phyloP scores from a whole-genome alignment of 2,329 filamentous ascomycete genomes.

The Diplodia intermedia region DNA sequence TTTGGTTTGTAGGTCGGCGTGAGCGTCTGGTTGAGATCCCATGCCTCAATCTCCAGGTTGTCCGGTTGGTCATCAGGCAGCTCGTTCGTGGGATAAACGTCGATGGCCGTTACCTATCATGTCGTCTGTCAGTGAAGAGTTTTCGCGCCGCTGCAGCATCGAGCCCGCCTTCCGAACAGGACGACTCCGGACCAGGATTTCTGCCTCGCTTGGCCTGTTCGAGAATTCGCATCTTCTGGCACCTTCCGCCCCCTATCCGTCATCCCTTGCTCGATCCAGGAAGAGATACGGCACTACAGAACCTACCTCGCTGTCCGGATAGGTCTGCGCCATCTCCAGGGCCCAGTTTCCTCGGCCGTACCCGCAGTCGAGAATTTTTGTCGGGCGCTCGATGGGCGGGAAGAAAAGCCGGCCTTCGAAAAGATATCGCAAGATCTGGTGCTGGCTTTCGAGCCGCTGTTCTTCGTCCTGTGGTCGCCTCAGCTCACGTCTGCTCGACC shows the following conservation, averaged over 20 bases:
- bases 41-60: slow-evolving; percentile 45
- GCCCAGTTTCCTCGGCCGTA: slow-evolving; percentile 50
- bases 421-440: slow-evolving; percentile 44
- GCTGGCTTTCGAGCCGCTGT: slow-evolving; percentile 45
- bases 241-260: not conserved
- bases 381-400: slow-evolving; percentile 42
- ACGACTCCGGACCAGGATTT: not conserved
- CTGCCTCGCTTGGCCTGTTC: not conserved
- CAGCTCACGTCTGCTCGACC: slow-evolving; percentile 24
- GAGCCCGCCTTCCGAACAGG: not conserved
- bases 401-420: slow-evolving; percentile 43
- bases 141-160: not conserved
- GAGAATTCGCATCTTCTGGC: not conserved
- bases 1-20: slow-evolving; percentile 66
- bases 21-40: slow-evolving; percentile 50
- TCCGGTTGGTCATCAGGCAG: slow-evolving; percentile 46
- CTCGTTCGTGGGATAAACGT: slow-evolving; percentile 45
- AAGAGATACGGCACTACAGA: not conserved
- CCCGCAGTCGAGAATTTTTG: slow-evolving; percentile 49
- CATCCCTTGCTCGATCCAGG: not conserved
- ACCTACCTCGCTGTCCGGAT: slow-evolving; percentile 47
- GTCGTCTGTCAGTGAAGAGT: slow-evolving; percentile 3
- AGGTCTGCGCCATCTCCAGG: slow-evolving; percentile 47
- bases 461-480: slow-evolving; percentile 44
- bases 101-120: slow-evolving; percentile 47